Base-by-base conservation (phyloP, 805 yeast genomes). In the Metschnikowia henanensis region DNA sequence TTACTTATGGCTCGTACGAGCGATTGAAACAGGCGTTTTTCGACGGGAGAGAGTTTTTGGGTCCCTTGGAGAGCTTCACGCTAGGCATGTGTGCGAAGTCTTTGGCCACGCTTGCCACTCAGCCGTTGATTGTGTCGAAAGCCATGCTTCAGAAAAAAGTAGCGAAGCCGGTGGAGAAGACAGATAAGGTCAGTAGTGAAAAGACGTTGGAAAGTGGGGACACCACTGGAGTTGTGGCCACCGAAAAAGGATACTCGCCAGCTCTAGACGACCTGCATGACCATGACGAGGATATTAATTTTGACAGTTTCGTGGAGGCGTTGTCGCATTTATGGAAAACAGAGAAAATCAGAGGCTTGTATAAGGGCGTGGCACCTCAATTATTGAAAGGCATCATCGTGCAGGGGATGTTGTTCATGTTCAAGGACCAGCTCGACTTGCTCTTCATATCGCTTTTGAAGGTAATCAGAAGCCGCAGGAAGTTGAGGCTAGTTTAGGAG, bases 281-380 rank as follows among this genome's bases (percentile, higher is more conserved):
- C 1, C 61, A 55, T n/a, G 65, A 62, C 18, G 64, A 67, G 3
- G 75, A 74, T 17, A 59, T 75, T 36, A 62, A 68, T 38, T 79
- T 82, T 58, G 70, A 73, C 37, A 69, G 75, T 38, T 85, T 86
- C 64, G 81, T 81, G 36, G 76, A 81, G 28, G 89, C 87, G 4
- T 66, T 88, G 55, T 61, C 57, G 20, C 77, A 80, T 58, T 70
- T 87, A 51, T 76, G 80, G 70, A 65, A 71, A 49, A 68, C 75
- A n/a, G 94, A 87, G 56, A 89, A 87, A 21, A 30, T 80, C 30
- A 50, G 54, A 10, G 83, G 91, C 0, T 68, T 87, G 49, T 88
- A 88, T 80, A 87, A 83, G 67, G 96, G 96, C 2, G 56, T 88
- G 23, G 76, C 80, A 3, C 95, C 95, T 5, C 96, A 88, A 61